Percentiles rank a stretch among this genome's conserved stretches.
These are phyloP conservation scores for Candida tammaniensis DNA, from an alignment of 805 yeast genomes.

Conservation along the genomic window DNA sequence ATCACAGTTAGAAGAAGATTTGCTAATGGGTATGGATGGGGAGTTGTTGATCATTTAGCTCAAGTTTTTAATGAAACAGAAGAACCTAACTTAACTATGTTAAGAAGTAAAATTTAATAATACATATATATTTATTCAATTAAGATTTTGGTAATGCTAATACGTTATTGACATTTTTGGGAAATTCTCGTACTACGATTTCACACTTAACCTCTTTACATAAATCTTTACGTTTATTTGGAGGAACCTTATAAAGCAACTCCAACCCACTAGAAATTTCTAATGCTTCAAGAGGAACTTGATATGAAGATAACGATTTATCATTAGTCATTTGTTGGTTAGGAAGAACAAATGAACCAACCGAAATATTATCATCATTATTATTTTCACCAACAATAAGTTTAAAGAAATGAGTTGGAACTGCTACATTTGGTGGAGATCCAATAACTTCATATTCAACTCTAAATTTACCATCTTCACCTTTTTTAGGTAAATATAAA, in stretches of 20 bases:
- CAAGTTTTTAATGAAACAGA: constrained; percentile 14
- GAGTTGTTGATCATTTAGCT: constrained; percentile 41
- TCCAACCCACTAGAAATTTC: constrained; percentile 87
- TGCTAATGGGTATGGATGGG: constrained; percentile 48
- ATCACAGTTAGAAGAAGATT: constrained; percentile 42
- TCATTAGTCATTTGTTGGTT: constrained; percentile 75
- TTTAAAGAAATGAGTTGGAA: constrained; percentile 96
- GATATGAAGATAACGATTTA: constrained; percentile 68
- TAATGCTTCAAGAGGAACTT: constrained; percentile 85
- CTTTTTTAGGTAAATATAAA: constrained; percentile 74
- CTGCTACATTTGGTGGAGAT: constrained; percentile 93
- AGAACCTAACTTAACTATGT: neutral
- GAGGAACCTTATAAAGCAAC: constrained; percentile 68
- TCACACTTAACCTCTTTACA: constrained; percentile 81
- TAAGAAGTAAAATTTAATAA: constrained; percentile 12
- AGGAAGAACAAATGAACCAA: constrained; percentile 93
- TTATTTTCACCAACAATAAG: constrained; percentile 75
- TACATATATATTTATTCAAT: no score
- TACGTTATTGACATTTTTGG: constrained; percentile 33
- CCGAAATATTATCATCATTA: constrained; percentile 49
- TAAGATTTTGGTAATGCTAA: no score
- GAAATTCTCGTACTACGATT: constrained; percentile 78
- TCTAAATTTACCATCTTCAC: constrained; percentile 79
- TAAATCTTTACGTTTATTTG: constrained; percentile 52
- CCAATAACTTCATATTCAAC: constrained; percentile 93